A percentile compares a stretch with the other conserved stretches of the same genome.
These are phyloP conservation scores for Colletotrichum tamarilloi DNA, from an alignment of 2,329 filamentous ascomycete genomes.

Conservation along the genomic window DNA sequence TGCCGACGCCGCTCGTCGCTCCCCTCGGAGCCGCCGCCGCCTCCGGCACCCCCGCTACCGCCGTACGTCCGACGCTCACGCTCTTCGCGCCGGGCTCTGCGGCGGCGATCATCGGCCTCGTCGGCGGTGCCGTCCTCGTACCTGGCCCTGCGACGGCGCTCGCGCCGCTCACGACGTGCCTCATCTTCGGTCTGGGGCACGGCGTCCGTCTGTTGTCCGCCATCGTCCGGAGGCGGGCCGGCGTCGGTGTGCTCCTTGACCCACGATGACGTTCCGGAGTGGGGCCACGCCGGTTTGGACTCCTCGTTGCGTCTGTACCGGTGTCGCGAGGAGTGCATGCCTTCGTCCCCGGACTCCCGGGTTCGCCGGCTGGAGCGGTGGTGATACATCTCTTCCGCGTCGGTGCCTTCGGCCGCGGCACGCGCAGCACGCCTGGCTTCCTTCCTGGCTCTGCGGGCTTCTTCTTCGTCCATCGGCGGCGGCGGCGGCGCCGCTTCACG, in stretches of 20 bases:
- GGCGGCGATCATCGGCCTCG: slow-evolving; percentile 55
- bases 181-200: slow-evolving; percentile 55
- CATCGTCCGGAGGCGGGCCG: slow-evolving; percentile 63
- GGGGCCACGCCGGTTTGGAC: slow-evolving; percentile 62
- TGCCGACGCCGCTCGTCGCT: slow-evolving; percentile 58
- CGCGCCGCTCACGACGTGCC: slow-evolving; percentile 60
- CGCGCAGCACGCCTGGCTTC: slow-evolving; percentile 62
- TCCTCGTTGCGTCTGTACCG: slow-evolving; percentile 44
- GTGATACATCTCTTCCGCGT: slow-evolving; percentile 48
- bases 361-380: slow-evolving; percentile 53
- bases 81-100: slow-evolving; percentile 57
- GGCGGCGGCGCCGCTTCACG: slow-evolving; percentile 41
- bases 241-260: slow-evolving; percentile 74
- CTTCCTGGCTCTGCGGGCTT: slow-evolving; percentile 64
- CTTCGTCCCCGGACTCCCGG: slow-evolving; percentile 57
- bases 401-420: slow-evolving; percentile 43
- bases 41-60: slow-evolving; percentile 34
- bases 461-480: slow-evolving; percentile 57
- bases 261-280: slow-evolving; percentile 74
- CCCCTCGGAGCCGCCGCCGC: slow-evolving; percentile 51
- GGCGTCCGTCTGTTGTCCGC: slow-evolving; percentile 45
- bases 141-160: slow-evolving; percentile 57
- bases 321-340: slow-evolving; percentile 52
- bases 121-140: slow-evolving; percentile 55
- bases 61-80: slow-evolving; percentile 44